These are phyloP conservation scores for Chromosphaera perkinsii DNA, from an alignment of 208 protist species.

Conservation along the genomic window DNA sequence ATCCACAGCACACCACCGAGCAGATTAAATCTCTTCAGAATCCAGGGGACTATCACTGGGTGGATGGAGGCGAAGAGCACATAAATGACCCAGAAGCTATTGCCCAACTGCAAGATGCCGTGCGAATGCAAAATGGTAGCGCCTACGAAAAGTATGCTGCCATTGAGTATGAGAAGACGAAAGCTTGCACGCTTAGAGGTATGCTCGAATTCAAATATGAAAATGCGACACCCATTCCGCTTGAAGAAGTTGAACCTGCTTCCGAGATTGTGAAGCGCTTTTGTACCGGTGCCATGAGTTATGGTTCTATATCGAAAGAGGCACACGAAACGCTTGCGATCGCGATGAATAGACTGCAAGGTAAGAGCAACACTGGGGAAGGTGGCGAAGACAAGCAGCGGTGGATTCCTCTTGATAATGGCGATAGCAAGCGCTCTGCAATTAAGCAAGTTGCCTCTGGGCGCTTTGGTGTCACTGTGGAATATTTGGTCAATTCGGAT, in stretches of 20 bases:
- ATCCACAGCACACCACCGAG: constrained; percentile 7
- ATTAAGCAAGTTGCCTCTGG: constrained; percentile 77
- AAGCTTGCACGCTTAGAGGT: constrained; percentile 48
- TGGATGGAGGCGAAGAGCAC: constrained; percentile 51
- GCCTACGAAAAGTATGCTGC: constrained; percentile 43
- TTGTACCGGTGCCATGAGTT: constrained; percentile 71
- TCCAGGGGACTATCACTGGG: constrained; percentile 55
- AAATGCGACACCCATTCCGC: constrained; percentile 24
- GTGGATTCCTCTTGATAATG: constrained; percentile 25
- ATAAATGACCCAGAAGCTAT: constrained; percentile 50
- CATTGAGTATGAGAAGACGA: constrained; percentile 24
- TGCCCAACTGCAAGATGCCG: constrained; percentile 54
- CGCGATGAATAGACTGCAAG: constrained; percentile 68
- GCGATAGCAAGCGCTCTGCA: constrained; percentile 51
- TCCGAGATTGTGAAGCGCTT: constrained; percentile 66
- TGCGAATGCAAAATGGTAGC: constrained; percentile 46
- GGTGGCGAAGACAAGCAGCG: constrained; percentile 54
- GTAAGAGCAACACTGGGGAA: constrained; percentile 69
- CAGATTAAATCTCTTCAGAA: constrained; percentile 11
- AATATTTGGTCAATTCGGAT: constrained; percentile 65
- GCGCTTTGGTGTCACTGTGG: constrained; percentile 69
- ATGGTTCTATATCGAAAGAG: constrained; percentile 67
- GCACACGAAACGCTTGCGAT: constrained; percentile 66
- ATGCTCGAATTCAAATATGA: constrained; percentile 47
- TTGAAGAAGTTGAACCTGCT: constrained; percentile 59